Evolutionary conservation across 768 basidiomycete genomes (phyloP).

Genomic region (Naganishia onofrii): DNA sequence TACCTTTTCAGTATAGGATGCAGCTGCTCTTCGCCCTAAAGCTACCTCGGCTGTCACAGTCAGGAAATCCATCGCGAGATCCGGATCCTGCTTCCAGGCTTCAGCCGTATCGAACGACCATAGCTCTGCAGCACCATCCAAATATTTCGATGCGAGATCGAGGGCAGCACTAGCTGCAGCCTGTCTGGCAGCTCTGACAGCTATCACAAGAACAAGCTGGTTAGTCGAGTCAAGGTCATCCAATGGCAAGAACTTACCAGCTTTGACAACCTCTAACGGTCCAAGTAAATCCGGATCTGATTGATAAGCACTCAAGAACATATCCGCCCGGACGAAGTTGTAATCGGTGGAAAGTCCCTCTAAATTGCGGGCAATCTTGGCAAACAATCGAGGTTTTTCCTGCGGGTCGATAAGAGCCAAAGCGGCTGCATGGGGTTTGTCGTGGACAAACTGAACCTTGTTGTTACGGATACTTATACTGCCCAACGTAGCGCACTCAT

Average conservation of each 20-base stretch:
- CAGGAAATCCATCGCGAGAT: constrained; percentile 10
- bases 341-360: constrained; percentile 6
- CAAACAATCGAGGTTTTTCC: not conserved
- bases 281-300: not conserved
- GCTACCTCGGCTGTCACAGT: constrained; percentile 23
- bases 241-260: not conserved
- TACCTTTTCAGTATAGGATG: constrained; percentile 15
- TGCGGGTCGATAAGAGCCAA: constrained; percentile 4
- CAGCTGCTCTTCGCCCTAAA: constrained; percentile 12
- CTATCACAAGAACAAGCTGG: not conserved
- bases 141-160: constrained; percentile 19
- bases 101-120: constrained; percentile 5
- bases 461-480: not conserved
- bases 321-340: constrained; percentile 8
- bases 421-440: constrained; percentile 33
- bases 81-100: constrained; percentile 19
- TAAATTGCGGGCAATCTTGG: not conserved
- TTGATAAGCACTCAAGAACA: not conserved
- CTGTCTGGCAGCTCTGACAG: constrained; percentile 19
- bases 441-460: constrained; percentile 37
- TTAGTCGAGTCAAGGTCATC: not conserved
- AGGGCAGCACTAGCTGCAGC: constrained; percentile 23
- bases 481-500: not conserved
- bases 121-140: not conserved
- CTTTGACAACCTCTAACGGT: constrained; percentile 2